phyloP scores from a whole-genome alignment of 345 rosid species.

The Arabidopsis suecica region DNA sequence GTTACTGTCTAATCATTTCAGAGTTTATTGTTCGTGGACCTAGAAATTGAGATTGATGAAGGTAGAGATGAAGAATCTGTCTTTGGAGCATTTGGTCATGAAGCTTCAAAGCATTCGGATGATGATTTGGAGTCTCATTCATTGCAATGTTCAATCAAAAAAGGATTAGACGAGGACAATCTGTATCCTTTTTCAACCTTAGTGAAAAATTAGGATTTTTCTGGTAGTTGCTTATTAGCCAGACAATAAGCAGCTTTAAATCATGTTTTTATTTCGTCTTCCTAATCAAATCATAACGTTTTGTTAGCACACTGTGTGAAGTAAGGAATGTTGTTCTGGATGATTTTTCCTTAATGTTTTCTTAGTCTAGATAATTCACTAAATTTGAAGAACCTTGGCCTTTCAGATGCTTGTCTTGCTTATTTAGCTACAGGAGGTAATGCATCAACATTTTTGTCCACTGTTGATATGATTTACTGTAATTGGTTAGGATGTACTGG shows the following conservation, averaged over 20 bases:
- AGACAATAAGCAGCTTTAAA: background rate
- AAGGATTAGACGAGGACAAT: slow-evolving; percentile 64
- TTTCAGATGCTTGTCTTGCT: slow-evolving; percentile 85
- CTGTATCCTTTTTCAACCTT: slow-evolving; percentile 66
- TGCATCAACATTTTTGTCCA: background rate
- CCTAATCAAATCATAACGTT: background rate
- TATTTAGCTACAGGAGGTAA: slow-evolving; percentile 67
- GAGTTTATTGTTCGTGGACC: background rate
- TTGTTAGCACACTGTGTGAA: background rate
- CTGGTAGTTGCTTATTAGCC: too few species aligned
- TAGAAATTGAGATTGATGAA: slow-evolving; percentile 53
- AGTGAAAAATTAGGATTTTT: too few species aligned
- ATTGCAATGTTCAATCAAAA: slow-evolving; percentile 39
- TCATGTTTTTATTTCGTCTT: background rate
- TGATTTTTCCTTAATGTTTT: slow-evolving; percentile 45
- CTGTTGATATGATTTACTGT: background rate
- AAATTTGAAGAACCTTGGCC: slow-evolving; percentile 75
- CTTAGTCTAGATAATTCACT: slow-evolving; percentile 68
- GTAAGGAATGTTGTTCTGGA: background rate
- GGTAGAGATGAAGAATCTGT: slow-evolving; percentile 40
- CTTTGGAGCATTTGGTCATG: slow-evolving; percentile 16
- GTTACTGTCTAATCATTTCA: background rate
- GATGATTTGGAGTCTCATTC: slow-evolving; percentile 46
- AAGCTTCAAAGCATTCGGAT: slow-evolving; percentile 36
- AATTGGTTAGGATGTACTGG: background rate